These are phyloP conservation scores for Penstemon davidsonii DNA, from an alignment of 257 asterid genomes.

Conservation along the genomic window DNA sequence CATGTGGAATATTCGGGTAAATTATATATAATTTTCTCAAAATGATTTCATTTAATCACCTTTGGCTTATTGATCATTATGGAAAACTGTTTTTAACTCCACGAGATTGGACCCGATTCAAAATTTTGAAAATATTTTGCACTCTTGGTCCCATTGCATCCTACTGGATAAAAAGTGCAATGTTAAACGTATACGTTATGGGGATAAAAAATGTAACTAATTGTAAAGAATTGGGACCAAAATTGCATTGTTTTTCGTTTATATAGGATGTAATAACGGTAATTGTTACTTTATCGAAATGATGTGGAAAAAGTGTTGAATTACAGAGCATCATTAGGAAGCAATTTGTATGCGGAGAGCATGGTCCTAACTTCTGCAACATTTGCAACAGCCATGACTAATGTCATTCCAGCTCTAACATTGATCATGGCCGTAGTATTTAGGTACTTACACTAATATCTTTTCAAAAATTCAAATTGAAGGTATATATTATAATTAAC, in stretches of 20 bases:
- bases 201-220: too few species aligned
- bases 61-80: neutral
- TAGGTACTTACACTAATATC: constrained; percentile 31
- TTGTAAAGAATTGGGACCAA: too few species aligned
- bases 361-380: constrained; percentile 55
- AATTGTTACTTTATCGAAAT: neutral
- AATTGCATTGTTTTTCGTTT: too few species aligned
- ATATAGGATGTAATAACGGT: neutral
- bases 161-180: neutral
- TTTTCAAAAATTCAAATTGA: neutral
- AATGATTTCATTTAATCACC: neutral
- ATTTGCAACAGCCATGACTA: constrained; percentile 44
- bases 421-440: constrained; percentile 44
- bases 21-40: neutral
- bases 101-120: too few species aligned
- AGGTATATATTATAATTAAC: too few species aligned
- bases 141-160: neutral
- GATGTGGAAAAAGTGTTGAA: neutral
- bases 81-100: neutral
- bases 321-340: constrained; percentile 53
- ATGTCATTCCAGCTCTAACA: constrained; percentile 53
- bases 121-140: neutral
- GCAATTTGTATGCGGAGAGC: constrained; percentile 51
- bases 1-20: constrained; percentile 54
- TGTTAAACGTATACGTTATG: too few species aligned